A percentile compares a stretch with the other conserved stretches of the same genome.
Conservation (phyloP, 139 green algal species). For the Closterium sp. region DNA sequence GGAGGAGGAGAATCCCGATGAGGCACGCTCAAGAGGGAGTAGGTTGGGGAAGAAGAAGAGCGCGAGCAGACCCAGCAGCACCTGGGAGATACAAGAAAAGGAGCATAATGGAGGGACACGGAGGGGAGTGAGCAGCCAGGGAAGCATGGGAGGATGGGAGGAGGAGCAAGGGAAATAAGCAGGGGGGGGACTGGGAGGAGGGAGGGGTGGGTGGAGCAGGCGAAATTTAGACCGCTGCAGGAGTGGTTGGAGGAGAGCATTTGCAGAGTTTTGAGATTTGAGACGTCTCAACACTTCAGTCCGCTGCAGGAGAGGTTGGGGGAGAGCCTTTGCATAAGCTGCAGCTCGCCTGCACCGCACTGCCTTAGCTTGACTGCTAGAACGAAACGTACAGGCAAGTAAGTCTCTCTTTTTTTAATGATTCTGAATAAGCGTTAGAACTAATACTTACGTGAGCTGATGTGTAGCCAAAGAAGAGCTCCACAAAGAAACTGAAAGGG, state of each 20-base stretch:
- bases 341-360: too few relatives aligned
- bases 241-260: too few relatives aligned
- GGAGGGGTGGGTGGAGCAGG: conserved; percentile 20
- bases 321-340: background rate
- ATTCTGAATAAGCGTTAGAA: background rate
- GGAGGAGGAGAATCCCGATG: background rate
- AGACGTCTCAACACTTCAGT: background rate
- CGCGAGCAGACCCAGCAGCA: conserved; percentile 14
- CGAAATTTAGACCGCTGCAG: background rate
- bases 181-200: too few relatives aligned
- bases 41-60: conserved; percentile 16
- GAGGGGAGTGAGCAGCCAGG: background rate
- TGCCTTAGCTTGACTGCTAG: too few relatives aligned
- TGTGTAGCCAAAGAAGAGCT: conserved; percentile 35
- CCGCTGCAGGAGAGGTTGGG: background rate
- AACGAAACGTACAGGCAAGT: too few relatives aligned
- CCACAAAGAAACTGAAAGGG: conserved; percentile 28
- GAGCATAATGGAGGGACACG: background rate
- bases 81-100: background rate
- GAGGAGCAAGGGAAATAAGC: too few relatives aligned
- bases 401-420: background rate
- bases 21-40: background rate
- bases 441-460: conserved; percentile 14
- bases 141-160: too few relatives aligned
- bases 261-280: too few relatives aligned